Evolutionary conservation across 2,329 filamentous ascomycete species (phyloP), one percentile per base, ranked within the genome.

Genomic region (Bipolaris oryzae): DNA sequence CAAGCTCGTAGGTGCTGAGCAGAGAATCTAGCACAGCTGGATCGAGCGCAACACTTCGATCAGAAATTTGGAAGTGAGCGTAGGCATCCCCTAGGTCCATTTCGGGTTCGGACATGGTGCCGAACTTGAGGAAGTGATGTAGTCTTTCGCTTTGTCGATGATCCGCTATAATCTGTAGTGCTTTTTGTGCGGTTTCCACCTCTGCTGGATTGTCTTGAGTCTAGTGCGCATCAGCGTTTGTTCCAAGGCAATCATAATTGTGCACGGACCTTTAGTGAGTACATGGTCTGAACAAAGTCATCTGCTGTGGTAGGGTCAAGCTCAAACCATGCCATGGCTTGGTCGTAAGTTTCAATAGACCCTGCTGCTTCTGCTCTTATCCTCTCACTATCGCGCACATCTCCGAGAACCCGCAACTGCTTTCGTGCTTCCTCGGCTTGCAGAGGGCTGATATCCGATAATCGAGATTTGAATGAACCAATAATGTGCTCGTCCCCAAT

Each of bases 291-390:
- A 35, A 89, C 78, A 60, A 84, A 84, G 45, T 87, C 84, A 66
- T 88, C 86, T 2, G 79, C 66, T 9, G 79, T 82, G 10, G 75
- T 58, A 18, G 66, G 66, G 5, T 70, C 74, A 10, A 85, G 82
- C 7, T 81, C 84, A 11, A 90, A 78, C 76, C 84, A 90, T 11
- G 82, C 76, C 31, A 89, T 78, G 1, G 88, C 88, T 68, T 89
- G 85, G 43, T 86, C 81, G 53, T 85, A 83, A n/a, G 82, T 86
- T 58, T 87, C 82, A 25, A 88, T 79, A 13, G 79, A 80, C 66
- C 84, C 82, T 64, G 84, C 81, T 4, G 87, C 85, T 42, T 84
- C 82, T 45, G 81, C 79, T 60, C 82, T 79, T 50, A 91, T 85
- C 39, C 77, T 78, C 41, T 83, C 78, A 69, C 87, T 90, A 20